Conservation (phyloP, 148 eudicot genomes). For the Rhododendron molle region DNA sequence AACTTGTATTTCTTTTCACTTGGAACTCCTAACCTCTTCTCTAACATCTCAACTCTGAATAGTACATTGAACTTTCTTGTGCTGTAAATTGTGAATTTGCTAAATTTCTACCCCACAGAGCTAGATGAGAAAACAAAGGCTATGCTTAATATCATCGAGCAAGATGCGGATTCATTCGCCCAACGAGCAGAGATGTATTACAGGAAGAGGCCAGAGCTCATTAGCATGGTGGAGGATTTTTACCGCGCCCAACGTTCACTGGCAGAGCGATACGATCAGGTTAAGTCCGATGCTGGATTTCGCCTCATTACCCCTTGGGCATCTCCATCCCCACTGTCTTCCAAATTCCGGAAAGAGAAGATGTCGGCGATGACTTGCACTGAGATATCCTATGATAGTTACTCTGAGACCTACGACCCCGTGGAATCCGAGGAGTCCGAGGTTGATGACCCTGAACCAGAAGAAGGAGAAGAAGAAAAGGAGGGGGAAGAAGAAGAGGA, state of each 20-base stretch:
- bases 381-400: constrained; percentile 57
- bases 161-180: constrained; percentile 90
- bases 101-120: constrained; percentile 31
- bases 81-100: not conserved
- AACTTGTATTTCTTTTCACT: not conserved
- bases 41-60: not conserved
- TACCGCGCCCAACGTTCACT: constrained; percentile 76
- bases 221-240: constrained; percentile 67
- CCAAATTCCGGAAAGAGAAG: constrained; percentile 33
- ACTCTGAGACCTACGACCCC: constrained; percentile 46
- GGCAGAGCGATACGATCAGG: constrained; percentile 70
- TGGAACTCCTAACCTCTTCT: not conserved
- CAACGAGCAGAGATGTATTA: constrained; percentile 96
- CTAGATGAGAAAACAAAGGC: constrained; percentile 65
- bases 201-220: constrained; percentile 78
- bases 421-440: constrained; percentile 66
- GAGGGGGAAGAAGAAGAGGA: constrained; percentile 19
- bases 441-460: constrained; percentile 64
- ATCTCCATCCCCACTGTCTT: constrained; percentile 31
- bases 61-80: not conserved
- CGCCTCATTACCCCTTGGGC: constrained; percentile 42
- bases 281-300: constrained; percentile 42
- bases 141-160: constrained; percentile 71
- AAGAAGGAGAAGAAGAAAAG: constrained; percentile 31
- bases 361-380: constrained; percentile 5